Base-by-base conservation (phyloP, 2,329 filamentous ascomycete genomes). In the Penicillium vulpinum region DNA sequence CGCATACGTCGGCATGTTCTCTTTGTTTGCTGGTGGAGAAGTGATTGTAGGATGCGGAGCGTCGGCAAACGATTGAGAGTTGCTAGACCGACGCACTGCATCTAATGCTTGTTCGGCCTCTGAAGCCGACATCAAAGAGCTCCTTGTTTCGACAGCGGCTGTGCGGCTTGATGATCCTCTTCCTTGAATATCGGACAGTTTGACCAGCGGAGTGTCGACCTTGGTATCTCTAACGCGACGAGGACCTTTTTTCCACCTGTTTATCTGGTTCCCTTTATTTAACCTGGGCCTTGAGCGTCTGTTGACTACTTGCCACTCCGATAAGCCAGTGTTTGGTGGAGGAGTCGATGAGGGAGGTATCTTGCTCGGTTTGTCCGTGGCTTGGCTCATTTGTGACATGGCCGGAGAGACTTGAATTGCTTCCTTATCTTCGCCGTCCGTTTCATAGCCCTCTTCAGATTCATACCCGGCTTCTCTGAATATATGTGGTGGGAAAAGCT, bases 41-140 rank as follows among this genome's bases (percentile, higher is more conserved):
- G 28, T 56, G 40, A 41, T 22, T 22, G 28, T 46, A 41, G 29
- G 49, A 13, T 56, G 58, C 38, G 28, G 55, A 43, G 44, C 35
- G 44, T 56, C 66, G 58, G 59, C 54, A 43, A 61, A 63, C 21
- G 66, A 56, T 31, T 67, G 63, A 3, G 72, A 65, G n/a, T 71
- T 70, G 51, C 71, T 77, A 6, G 66, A 66, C 33, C 69, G 67
- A 41, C 77, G 75, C 16, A 78, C 70, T 1, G 75, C 70, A 6
- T 72, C 66, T 6, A 80, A 63, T 15, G 73, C 70, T 54, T 70
- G 69, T 29, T 75, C 72, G 4, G 77, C 77, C 28, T 72, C 70
- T 3, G 76, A 77, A 54, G 61, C 54, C 5, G 62, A 31, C 15
- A 57, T 45, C 26, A 69, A 67, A 51, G 53, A 68, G 55, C 53